Base-by-base conservation (phyloP, 257 asterid species). In the Lantana camara region DNA sequence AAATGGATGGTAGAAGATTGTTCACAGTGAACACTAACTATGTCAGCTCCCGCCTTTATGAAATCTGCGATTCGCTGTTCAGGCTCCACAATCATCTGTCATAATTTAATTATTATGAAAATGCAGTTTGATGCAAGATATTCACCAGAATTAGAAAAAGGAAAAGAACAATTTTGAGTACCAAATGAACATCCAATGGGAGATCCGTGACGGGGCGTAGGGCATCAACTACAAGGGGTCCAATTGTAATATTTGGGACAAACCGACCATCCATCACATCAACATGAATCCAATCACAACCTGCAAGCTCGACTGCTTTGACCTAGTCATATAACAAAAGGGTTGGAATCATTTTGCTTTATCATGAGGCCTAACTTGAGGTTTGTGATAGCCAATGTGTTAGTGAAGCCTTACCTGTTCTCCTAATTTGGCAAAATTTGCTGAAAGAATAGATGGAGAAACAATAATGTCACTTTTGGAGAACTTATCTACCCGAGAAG, bases 181-280 rank as follows among this genome's bases (percentile, higher is more conserved):
- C 99, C 98, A 94, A 80, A 83, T 94, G 99, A 72, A 94, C 99
- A 70, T 94, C 99, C 81, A 94, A 82, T 24, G 99, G 99, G 42
- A 94, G 99, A 71, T 90, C 96, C 9, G 99, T 94, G 72, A 94
- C 68, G 4, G 99, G 99, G 73, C 99, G 97, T 69, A 94, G 60
- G 4, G 98, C 94, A 72, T 80, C 96, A 11, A 94, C 99, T 30
- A 94, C 62, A 2, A 94, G 92, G 66, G 99, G 99, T 35, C 99
- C 99, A 40, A 94, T 90, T 42, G 99, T 94, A 67, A 94, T 94
- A 76, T 94, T 94, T 47, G 99, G 99, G 57, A 90, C 99, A 73
- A 94, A 94, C 15, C 91, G 95, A 35, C 98, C 99, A 35, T 94
- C 99, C 99, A 94, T 94, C 73, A 94, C 99, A 79, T 94, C 99